Percentiles rank a stretch among this genome's conserved stretches.
phyloP scores from a whole-genome alignment of 306 rosid genomes.

The Echinosophora koreensis region DNA sequence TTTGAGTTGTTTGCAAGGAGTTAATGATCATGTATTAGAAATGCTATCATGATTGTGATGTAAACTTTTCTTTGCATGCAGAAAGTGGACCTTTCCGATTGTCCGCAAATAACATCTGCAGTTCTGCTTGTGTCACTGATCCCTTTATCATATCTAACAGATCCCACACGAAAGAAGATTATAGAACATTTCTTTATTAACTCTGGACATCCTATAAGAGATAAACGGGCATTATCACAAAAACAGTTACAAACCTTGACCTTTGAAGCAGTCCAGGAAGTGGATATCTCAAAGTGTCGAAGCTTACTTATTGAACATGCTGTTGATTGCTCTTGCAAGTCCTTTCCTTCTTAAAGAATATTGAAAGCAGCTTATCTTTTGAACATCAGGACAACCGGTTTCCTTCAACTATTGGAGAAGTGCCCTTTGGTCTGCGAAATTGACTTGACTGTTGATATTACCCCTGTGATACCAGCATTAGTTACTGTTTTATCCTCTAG shows the following conservation, averaged over 20 bases:
- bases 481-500: conserved; percentile 59
- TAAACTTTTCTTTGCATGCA: conserved; percentile 58
- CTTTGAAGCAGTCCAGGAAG: conserved; percentile 73
- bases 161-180: conserved; percentile 53
- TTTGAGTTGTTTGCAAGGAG: conserved; percentile 29
- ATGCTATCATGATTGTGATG: conserved; percentile 41
- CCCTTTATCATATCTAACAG: conserved; percentile 60
- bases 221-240: conserved; percentile 40
- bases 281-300: conserved; percentile 80
- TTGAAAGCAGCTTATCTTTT: conserved; percentile 73
- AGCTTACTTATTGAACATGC: conserved; percentile 65
- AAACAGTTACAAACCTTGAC: conserved; percentile 49
- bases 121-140: conserved; percentile 67
- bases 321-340: conserved; percentile 65
- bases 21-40: conserved; percentile 21
- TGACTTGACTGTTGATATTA: conserved; percentile 74
- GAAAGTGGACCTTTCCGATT: conserved; percentile 76
- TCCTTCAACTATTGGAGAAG: conserved; percentile 61
- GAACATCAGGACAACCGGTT: conserved; percentile 53
- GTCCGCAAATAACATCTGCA: conserved; percentile 75
- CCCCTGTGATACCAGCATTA: conserved; percentile 66
- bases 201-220: conserved; percentile 52
- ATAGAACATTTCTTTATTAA: conserved; percentile 45
- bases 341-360: conserved; percentile 71
- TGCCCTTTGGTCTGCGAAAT: conserved; percentile 66